Evolutionary conservation across 805 yeast genomes (phyloP), one percentile per base, ranked within the genome.

Genomic region (Suhomyces kilbournensis): DNA sequence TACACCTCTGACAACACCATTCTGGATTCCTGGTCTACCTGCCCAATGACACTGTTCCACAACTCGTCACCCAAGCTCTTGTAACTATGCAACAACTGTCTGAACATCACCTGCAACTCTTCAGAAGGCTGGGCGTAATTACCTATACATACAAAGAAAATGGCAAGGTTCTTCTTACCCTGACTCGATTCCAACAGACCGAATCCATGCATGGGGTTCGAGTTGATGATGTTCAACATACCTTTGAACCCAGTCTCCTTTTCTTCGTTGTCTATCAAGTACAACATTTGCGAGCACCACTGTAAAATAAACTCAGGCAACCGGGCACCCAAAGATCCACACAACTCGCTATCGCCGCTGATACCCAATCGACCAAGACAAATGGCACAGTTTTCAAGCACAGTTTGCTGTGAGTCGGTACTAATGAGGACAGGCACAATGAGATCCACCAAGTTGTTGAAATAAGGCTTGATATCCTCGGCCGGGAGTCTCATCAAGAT

Each of bases 191-290:
- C 66, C 46, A 74, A 65, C 2, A 75, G 77, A 0, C 81, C 78
- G 45, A 89, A 70, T 0, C 84, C 87, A 28, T 63, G 65, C 32
- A 79, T 76, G 2, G 96, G 96, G 61, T 86, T 85, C n/a, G 70
- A 65, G 35, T 77, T 76, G 15, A 93, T 74, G 28, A 84, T 79
- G 51, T 80, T 81, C 64, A 91, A 78, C 83, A 94, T 87, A 2
- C 99, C 99, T 59, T 78, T 78, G 65, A 88, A 90, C 1, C 96
- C 86, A 9, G 91, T 79, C 56, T 89, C 96, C 70, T 94, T 94
- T 67, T 94, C 99, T 49, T 85, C 88, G 53, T 91, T 85, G 58
- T 89, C 94, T 43, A 83, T 85, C 50, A 90, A 74, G 56, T 80
- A 80, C 60, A 79, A 67, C 76, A 90, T 84, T 43, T 80, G 81